Conservation (phyloP, 2,329 filamentous ascomycete genomes). For the Colletotrichum horii region DNA sequence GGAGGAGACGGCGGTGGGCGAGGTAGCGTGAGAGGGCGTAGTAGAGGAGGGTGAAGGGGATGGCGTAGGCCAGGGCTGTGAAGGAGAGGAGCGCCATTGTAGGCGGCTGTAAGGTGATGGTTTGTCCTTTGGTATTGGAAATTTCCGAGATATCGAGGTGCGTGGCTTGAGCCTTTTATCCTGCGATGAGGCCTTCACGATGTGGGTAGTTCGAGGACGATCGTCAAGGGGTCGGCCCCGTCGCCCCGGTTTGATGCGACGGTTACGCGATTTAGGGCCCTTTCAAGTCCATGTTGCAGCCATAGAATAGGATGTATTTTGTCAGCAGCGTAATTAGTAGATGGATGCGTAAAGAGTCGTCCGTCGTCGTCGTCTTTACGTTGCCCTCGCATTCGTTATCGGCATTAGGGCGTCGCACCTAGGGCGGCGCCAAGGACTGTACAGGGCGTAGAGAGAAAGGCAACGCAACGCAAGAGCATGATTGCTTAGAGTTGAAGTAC, state of each 20-base stretch:
- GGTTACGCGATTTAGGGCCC: background rate
- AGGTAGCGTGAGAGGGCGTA: background rate
- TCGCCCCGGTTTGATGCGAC: background rate
- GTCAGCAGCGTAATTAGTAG: background rate
- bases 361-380: background rate
- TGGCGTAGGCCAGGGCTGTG: background rate
- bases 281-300: background rate
- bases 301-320: background rate
- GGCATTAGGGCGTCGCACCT: background rate
- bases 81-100: conserved; percentile 2
- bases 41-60: background rate
- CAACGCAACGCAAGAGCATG: background rate
- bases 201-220: background rate
- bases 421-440: background rate
- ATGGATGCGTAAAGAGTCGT: background rate
- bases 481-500: background rate
- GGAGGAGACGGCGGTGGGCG: background rate
- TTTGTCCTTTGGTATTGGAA: too few relatives aligned
- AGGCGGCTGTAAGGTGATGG: background rate
- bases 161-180: background rate
- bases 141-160: background rate
- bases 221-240: background rate
- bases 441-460: background rate
- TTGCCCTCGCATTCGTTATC: background rate
- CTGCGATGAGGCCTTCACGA: background rate